Evolutionary conservation across 2,329 filamentous ascomycete species (phyloP), one percentile per base, ranked within the genome.

Genomic region (Waltergamsia citrina): DNA sequence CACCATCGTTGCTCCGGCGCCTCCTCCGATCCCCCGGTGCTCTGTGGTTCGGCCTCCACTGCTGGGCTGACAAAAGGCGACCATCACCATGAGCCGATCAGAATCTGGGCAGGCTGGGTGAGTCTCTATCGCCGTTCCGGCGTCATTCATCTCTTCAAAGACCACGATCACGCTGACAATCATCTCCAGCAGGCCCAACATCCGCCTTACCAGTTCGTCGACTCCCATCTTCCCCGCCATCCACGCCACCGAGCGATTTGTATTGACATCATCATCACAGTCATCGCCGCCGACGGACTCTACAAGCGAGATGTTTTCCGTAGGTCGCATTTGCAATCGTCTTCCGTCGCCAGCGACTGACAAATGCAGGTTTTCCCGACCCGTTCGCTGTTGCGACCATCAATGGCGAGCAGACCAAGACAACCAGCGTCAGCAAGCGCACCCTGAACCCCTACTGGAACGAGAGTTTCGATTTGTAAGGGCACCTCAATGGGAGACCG

Each of bases 361-460:
- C 54, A 62, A 44, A 63, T 46, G 38, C 21, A 96, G 92, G 90
- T 55, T 94, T 96, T 47, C 92, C 92, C 39, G 92, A 98, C 60
- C 92, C 92, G 17, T 98, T 98, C 57, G 90, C 92, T 29, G 92
- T 98, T 44, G 90, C 88, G 48, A 98, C 92, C 38, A 79, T 96
- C 62, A 90, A 88, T 62, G 92, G 92, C 58, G 92, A 98, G 63
- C 92, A 98, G 67, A 98, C 92, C 38, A 86, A 88, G 62, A 96
- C 92, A n/a, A 98, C 92, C 9, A 81, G 81, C 24, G 92, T 96
- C 47, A 94, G 92, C 59, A 96, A 95, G 65, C 84, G 92, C 63
- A 96, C 92, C 9, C 67, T 98, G 60, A 96, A 95, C 60, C 92
- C 92, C n/a, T 98, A 98, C 60, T 98, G 92, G 92, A 98, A 98